Percentiles rank a stretch among this genome's conserved stretches.
Conservation (phyloP, 257 asterid species). For the Echium plantagineum region DNA sequence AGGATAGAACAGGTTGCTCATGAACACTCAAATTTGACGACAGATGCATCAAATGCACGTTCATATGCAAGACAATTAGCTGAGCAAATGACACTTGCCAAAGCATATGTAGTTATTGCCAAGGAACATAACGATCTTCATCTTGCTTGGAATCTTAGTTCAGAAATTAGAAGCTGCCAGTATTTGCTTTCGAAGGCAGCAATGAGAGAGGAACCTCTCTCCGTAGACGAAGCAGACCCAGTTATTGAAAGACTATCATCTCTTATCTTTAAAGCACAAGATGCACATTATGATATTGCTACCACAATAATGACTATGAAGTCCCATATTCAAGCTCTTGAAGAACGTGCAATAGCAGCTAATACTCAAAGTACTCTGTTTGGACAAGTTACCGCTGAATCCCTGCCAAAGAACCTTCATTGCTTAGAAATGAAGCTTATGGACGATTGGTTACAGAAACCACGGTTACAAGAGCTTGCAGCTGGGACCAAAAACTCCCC, state of each 20-base stretch:
- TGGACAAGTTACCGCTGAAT: constrained; percentile 65
- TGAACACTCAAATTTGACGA: no score
- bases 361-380: constrained; percentile 53
- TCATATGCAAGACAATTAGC: no score
- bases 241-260: constrained; percentile 64
- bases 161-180: constrained; percentile 66
- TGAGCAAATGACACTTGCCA: constrained; percentile 84
- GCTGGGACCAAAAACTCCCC: constrained; percentile 60
- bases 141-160: constrained; percentile 84
- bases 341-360: constrained; percentile 62
- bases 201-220: constrained; percentile 55
- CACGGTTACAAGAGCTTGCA: constrained; percentile 38
- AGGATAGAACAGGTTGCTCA: no score
- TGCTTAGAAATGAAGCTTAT: constrained; percentile 60
- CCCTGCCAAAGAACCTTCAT: constrained; percentile 63
- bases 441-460: constrained; percentile 50
- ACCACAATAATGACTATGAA: constrained; percentile 77
- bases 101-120: constrained; percentile 76
- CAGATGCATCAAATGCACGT: no score
- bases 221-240: constrained; percentile 75
- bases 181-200: constrained; percentile 76
- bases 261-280: constrained; percentile 72
- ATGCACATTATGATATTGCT: constrained; percentile 77
- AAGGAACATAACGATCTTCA: constrained; percentile 74
- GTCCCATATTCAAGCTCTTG: constrained; percentile 74